phyloP scores from a whole-genome alignment of 2,329 filamentous ascomycete species.

The Cylindrodendrum hubeiense region DNA sequence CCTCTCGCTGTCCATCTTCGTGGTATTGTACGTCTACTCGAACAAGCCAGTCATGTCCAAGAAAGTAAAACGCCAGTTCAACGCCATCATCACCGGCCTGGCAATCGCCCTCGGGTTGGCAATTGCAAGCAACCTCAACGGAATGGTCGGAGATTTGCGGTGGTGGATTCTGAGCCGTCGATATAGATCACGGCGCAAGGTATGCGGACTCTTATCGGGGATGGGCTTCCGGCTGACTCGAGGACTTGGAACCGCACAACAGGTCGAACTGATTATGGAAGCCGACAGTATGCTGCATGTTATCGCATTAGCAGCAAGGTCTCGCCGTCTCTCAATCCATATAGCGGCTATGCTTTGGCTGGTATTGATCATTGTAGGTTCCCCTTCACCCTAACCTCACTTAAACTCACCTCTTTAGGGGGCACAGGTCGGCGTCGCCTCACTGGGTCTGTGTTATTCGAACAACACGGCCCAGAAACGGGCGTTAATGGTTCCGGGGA shows the following conservation, averaged over 20 bases:
- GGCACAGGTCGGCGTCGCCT: constrained; percentile 57
- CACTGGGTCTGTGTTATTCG: constrained; percentile 57
- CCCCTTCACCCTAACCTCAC: no score
- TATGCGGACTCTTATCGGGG: constrained; percentile 29
- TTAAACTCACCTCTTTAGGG: constrained; percentile 38
- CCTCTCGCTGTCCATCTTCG: constrained; percentile 32
- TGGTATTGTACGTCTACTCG: constrained; percentile 35
- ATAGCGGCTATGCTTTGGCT: constrained; percentile 34
- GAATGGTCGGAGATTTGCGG: constrained; percentile 57
- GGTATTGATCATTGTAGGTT: constrained; percentile 28
- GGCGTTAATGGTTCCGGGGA: constrained; percentile 49
- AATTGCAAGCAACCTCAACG: constrained; percentile 57
- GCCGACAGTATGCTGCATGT: constrained; percentile 39
- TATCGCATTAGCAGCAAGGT: constrained; percentile 30
- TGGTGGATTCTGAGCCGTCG: constrained; percentile 58
- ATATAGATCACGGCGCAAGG: constrained; percentile 54
- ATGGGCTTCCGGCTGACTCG: background rate
- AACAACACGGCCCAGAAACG: constrained; percentile 52
- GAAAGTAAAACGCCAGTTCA: constrained; percentile 55
- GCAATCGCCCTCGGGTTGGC: constrained; percentile 52
- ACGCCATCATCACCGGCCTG: constrained; percentile 57
- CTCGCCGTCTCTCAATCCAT: constrained; percentile 31
- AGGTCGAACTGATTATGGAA: constrained; percentile 37
- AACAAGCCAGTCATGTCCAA: constrained; percentile 30
- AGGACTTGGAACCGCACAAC: background rate